phyloP scores from a whole-genome alignment of 2,329 filamentous ascomycete genomes.

The Ceratocystiopsis minuta region DNA sequence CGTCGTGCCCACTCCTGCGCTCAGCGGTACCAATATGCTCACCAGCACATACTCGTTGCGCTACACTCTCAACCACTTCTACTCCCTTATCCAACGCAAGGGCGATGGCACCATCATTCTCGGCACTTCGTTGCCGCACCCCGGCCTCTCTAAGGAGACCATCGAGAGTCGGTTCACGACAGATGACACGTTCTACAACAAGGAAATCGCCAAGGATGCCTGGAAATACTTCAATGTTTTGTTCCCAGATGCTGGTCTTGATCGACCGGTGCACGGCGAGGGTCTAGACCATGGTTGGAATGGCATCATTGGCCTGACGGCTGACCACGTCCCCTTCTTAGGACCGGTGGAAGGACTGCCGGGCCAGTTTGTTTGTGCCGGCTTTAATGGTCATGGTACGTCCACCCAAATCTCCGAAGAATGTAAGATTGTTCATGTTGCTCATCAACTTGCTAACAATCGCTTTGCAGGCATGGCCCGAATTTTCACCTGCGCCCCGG shows the following conservation, averaged over 20 bases:
- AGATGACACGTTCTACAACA: conserved; percentile 21
- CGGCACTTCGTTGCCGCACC: conserved; percentile 24
- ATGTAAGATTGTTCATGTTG: too few species aligned
- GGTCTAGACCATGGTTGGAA: conserved; percentile 27
- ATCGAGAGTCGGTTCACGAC: conserved; percentile 15
- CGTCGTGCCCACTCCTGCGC: conserved; percentile 20
- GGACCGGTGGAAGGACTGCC: conserved; percentile 20
- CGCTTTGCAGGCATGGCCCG: conserved; percentile 2
- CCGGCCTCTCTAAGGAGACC: conserved; percentile 17
- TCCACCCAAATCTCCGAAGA: neutral
- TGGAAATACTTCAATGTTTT: conserved; percentile 17
- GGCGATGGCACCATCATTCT: conserved; percentile 25
- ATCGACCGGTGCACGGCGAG: conserved; percentile 18
- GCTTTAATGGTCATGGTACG: conserved; percentile 29
- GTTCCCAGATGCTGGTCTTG: conserved; percentile 15
- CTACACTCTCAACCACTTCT: conserved; percentile 28
- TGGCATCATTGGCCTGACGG: conserved; percentile 28
- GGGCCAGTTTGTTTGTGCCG: conserved; percentile 30
- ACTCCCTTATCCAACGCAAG: conserved; percentile 27
- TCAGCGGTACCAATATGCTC: conserved; percentile 17
- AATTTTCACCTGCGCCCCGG: conserved; percentile 1
- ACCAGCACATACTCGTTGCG: conserved; percentile 25
- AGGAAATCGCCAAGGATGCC: conserved; percentile 22
- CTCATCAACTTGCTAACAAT: neutral
- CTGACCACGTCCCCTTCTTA: conserved; percentile 27